Evolutionary conservation across 768 basidiomycete genomes (phyloP).

Genomic region (Asterophora parasitica): DNA sequence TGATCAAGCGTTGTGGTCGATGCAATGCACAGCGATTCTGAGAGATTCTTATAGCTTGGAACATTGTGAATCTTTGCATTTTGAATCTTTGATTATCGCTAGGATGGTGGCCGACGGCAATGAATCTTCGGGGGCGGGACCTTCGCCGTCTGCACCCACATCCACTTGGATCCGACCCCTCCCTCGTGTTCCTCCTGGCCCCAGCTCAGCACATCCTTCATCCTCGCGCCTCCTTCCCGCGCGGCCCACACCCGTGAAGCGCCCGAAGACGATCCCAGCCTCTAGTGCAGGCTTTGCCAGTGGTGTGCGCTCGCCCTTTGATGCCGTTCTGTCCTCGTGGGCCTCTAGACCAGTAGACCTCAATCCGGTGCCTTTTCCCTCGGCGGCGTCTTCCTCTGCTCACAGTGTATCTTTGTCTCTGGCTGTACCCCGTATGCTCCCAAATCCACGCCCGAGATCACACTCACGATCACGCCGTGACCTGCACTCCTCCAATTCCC

Average conservation of each 20-base stretch:
- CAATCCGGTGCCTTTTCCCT: conserved; percentile 6
- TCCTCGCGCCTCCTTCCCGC: conserved; percentile 1
- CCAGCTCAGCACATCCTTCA: conserved; percentile 6
- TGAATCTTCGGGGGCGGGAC: conserved; percentile 2
- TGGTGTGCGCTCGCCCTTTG: conserved; percentile 11
- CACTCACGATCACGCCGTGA: conserved; percentile 19
- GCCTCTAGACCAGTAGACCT: conserved; percentile 23
- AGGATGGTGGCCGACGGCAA: conserved; percentile 21
- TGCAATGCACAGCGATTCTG: too few species aligned
- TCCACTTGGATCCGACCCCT: conserved; percentile 17
- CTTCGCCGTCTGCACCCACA: background rate
- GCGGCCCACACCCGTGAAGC: conserved; percentile 15
- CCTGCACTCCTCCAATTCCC: background rate
- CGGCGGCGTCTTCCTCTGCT: background rate
- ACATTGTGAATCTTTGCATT: too few species aligned
- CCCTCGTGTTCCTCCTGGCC: conserved; percentile 20
- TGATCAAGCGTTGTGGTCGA: too few species aligned
- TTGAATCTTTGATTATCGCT: too few species aligned
- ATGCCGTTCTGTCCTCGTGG: conserved; percentile 19
- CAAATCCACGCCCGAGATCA: conserved; percentile 19
- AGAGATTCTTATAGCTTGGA: too few species aligned
- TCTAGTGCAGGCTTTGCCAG: conserved; percentile 3
- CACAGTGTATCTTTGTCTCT: background rate
- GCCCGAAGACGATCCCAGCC: conserved; percentile 23
- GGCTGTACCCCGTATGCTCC: background rate